A percentile compares a stretch with the other conserved stretches of the same genome.
These are phyloP conservation scores for Lactifluus subvellereus DNA, from an alignment of 768 basidiomycete species.

Conservation along the genomic window DNA sequence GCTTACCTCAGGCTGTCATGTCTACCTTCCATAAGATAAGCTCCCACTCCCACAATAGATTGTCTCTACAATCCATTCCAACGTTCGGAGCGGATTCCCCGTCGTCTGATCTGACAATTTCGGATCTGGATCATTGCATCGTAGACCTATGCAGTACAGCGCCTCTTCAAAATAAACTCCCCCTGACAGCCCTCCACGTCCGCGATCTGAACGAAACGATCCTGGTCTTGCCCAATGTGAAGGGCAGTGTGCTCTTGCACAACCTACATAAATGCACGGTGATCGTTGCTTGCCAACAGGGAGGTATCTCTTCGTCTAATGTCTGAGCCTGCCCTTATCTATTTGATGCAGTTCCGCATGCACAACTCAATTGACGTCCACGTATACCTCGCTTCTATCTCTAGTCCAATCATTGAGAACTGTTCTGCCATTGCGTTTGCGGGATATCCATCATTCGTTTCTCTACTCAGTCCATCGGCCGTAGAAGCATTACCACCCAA, in stretches of 20 bases:
- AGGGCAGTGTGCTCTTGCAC: constrained; percentile 71
- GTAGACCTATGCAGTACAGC: constrained; percentile 46
- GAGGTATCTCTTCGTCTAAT: constrained; percentile 30
- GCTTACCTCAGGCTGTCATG: background rate
- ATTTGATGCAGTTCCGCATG: constrained; percentile 68
- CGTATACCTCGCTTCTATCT: constrained; percentile 59
- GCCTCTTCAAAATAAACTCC: constrained; percentile 18
- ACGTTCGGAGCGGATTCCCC: constrained; percentile 28
- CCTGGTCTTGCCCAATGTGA: constrained; percentile 56
- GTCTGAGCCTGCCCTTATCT: background rate
- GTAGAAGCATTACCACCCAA: background rate
- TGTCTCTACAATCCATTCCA: constrained; percentile 41
- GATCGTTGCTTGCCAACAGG: constrained; percentile 79
- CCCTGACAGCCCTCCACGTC: constrained; percentile 57
- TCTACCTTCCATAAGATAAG: constrained; percentile 40
- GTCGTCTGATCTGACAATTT: constrained; percentile 54
- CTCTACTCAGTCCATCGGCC: constrained; percentile 6
- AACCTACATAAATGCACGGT: constrained; percentile 56
- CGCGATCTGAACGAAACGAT: constrained; percentile 55
- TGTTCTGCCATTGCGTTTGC: constrained; percentile 59
- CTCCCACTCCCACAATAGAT: constrained; percentile 40
- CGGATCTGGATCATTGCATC: constrained; percentile 61
- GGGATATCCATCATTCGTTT: constrained; percentile 45
- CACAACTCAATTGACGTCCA: constrained; percentile 62
- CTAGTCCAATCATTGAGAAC: constrained; percentile 78